phyloP scores from a whole-genome alignment of 768 basidiomycete species.

The Boletus fagicola region DNA sequence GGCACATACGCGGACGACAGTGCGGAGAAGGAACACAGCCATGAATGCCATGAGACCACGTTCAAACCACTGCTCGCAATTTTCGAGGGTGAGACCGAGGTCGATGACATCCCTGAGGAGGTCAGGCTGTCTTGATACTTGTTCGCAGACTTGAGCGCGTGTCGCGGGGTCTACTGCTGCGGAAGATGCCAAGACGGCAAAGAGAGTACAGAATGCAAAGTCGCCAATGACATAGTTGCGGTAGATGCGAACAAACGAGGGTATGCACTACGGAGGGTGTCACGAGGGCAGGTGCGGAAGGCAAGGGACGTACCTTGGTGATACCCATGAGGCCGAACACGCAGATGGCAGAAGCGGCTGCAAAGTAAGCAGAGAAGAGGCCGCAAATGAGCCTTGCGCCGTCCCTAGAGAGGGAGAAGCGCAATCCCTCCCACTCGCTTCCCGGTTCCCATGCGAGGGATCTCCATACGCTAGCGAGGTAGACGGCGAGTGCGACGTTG shows the following conservation, averaged over 20 bases:
- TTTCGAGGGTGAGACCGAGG: slow-evolving; percentile 72
- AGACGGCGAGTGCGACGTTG: slow-evolving; percentile 40
- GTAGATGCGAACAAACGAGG: slow-evolving; percentile 72
- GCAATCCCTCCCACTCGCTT: slow-evolving; percentile 48
- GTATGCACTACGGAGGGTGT: slow-evolving; percentile 46
- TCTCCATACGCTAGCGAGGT: slow-evolving; percentile 44
- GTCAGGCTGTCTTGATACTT: slow-evolving; percentile 72
- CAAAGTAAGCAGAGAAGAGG: slow-evolving; percentile 65
- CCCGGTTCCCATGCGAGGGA: slow-evolving; percentile 47
- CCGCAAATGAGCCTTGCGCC: slow-evolving; percentile 53
- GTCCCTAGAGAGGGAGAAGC: slow-evolving; percentile 41
- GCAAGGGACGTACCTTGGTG: slow-evolving; percentile 49
- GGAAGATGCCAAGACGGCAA: slow-evolving; percentile 55
- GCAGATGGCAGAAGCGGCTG: slow-evolving; percentile 61
- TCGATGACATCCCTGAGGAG: slow-evolving; percentile 67
- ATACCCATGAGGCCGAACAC: slow-evolving; percentile 68
- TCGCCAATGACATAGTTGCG: slow-evolving; percentile 81
- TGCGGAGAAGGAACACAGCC: slow-evolving; percentile 56
- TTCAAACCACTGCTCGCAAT: slow-evolving; percentile 79
- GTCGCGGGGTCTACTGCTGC: slow-evolving; percentile 54
- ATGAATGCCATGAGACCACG: slow-evolving; percentile 59
- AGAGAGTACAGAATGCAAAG: slow-evolving; percentile 65
- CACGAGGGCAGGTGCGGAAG: neutral
- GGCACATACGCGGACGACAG: slow-evolving; percentile 62
- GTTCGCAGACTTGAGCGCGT: slow-evolving; percentile 67